Percentiles rank a stretch among this genome's conserved stretches.
phyloP scores from a whole-genome alignment of 768 basidiomycete species.

The Lactarius indigo region DNA sequence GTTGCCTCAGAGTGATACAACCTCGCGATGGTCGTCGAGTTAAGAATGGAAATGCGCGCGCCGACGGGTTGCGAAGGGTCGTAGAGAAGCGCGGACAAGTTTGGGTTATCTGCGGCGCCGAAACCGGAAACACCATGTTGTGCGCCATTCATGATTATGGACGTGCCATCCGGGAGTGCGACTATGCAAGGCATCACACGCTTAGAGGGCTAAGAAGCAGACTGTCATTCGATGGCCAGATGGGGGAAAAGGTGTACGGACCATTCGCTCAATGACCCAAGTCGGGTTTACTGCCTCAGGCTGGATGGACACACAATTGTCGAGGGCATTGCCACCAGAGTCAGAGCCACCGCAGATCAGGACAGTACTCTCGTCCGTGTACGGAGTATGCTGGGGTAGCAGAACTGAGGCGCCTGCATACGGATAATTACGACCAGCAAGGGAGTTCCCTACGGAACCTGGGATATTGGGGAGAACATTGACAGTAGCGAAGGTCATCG shows the following conservation, averaged over 20 bases:
- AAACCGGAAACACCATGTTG: conserved; percentile 70
- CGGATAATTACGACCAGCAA: conserved; percentile 76
- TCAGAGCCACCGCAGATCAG: conserved; percentile 77
- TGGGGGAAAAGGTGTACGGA: conserved; percentile 32
- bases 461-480: conserved; percentile 66
- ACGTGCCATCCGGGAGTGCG: conserved; percentile 69
- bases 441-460: conserved; percentile 64
- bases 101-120: conserved; percentile 60
- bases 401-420: conserved; percentile 68
- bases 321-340: conserved; percentile 48
- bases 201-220: conserved; percentile 51
- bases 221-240: background rate
- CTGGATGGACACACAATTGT: conserved; percentile 68
- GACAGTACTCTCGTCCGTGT: conserved; percentile 65
- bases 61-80: conserved; percentile 58
- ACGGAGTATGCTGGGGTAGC: conserved; percentile 68
- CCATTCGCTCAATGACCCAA: conserved; percentile 81
- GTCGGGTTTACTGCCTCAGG: conserved; percentile 60
- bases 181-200: conserved; percentile 78
- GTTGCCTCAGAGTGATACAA: conserved; percentile 78
- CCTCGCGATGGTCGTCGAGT: conserved; percentile 68
- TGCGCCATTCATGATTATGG: conserved; percentile 74
- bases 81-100: conserved; percentile 65
- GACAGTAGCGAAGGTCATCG: conserved; percentile 59
- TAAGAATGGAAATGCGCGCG: conserved; percentile 63